phyloP scores from a whole-genome alignment of 306 rosid species.

The Potentilla sterilis region DNA sequence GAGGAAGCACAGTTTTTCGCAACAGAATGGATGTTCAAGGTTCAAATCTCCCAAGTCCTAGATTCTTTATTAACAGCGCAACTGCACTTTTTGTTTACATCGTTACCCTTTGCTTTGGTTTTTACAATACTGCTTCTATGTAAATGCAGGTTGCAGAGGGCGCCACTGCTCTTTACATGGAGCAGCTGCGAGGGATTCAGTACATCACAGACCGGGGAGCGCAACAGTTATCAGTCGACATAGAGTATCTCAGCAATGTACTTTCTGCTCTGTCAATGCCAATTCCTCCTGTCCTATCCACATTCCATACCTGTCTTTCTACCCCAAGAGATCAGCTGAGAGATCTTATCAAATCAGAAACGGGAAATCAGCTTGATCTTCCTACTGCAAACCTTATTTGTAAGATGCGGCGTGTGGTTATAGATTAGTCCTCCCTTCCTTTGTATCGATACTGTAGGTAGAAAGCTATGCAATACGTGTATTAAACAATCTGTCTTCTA shows the following conservation, averaged over 20 bases:
- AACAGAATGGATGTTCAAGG: conserved; percentile 99
- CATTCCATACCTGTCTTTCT: conserved; percentile 79
- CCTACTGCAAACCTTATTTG: conserved; percentile 88
- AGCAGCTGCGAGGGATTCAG: conserved; percentile 85
- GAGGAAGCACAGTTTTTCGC: conserved; percentile 98
- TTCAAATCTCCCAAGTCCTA: conserved; percentile 22
- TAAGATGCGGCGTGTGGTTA: conserved; percentile 76
- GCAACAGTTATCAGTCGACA: conserved; percentile 84
- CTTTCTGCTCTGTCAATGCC: conserved; percentile 93
- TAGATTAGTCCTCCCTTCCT: conserved; percentile 29
- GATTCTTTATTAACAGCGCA: background rate
- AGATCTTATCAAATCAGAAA: conserved; percentile 65
- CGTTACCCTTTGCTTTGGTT: background rate
- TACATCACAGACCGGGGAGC: conserved; percentile 87
- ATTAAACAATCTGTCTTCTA: background rate
- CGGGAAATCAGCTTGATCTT: conserved; percentile 71
- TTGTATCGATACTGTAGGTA: background rate
- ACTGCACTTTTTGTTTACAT: background rate
- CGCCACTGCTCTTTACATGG: conserved; percentile 90
- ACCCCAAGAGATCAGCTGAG: conserved; percentile 71
- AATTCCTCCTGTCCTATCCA: conserved; percentile 66
- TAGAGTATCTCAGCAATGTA: conserved; percentile 90
- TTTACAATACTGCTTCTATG: background rate
- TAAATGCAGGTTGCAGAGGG: conserved; percentile 88
- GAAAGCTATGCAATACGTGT: background rate